Conservation (phyloP, 345 rosid species). For the Turnera subulata region DNA sequence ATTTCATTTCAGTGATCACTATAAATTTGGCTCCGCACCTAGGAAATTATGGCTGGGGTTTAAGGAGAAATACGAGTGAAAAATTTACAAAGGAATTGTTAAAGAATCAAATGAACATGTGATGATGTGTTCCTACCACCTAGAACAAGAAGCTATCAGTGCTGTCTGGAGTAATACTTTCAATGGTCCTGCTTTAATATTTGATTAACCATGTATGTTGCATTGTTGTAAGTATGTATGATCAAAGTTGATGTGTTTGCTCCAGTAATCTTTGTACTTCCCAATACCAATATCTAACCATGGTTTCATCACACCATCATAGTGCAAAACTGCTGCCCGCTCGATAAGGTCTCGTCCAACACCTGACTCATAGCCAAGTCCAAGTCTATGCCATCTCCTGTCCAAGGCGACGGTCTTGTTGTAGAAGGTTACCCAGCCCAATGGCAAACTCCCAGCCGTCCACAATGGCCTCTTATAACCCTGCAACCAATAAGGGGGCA, state of each 20-base stretch:
- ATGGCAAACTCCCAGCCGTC: conserved; percentile 26
- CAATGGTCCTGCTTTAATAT: conserved; percentile 1
- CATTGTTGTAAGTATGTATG: conserved; percentile 20
- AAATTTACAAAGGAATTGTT: conserved; percentile 35
- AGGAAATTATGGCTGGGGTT: conserved; percentile 16
- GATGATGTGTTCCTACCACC: conserved; percentile 12
- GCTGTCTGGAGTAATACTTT: conserved; percentile 7
- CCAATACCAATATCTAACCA: conserved; percentile 23
- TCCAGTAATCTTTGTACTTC: conserved; percentile 23
- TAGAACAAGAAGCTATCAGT: conserved; percentile 3
- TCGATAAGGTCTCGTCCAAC: conserved; percentile 13
- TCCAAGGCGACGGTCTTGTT: conserved; percentile 19
- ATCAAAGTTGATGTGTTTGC: conserved; percentile 17
- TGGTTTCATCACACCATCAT: conserved; percentile 33
- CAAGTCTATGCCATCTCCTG: conserved; percentile 25
- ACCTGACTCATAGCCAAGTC: conserved; percentile 19
- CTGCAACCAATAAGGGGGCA: conserved; percentile 18
- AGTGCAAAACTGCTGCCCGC: conserved; percentile 23
- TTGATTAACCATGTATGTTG: conserved; percentile 43
- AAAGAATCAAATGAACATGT: conserved; percentile 29
- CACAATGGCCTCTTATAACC: conserved; percentile 21
- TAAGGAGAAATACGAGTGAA: conserved; percentile 11
- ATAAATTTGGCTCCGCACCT: conserved; percentile 27
- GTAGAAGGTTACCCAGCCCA: conserved; percentile 26
- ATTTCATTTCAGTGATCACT: conserved; percentile 18